Evolutionary conservation across 192 early-diverging fungal species (phyloP).

Genomic region (Pilobolus umbonatus): DNA sequence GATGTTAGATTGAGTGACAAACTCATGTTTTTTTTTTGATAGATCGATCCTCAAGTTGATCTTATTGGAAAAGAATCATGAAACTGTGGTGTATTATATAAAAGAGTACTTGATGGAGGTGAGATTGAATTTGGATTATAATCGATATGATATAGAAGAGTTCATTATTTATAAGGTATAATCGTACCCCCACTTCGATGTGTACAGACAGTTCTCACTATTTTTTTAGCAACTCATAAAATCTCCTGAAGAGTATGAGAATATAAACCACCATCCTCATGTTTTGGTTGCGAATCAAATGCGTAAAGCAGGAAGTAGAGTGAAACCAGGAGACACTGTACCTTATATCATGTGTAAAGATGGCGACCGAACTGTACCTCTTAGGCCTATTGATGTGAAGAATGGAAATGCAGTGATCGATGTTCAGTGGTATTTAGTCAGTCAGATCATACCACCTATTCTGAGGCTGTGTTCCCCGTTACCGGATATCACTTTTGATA

Average conservation of each 20-base stretch:
- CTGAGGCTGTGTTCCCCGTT: constrained; percentile 77
- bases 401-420: constrained; percentile 52
- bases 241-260: constrained; percentile 83
- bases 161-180: constrained; percentile 88
- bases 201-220: not conserved
- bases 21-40: not conserved
- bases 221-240: constrained; percentile 76
- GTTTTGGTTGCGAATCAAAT: constrained; percentile 86
- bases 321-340: constrained; percentile 80
- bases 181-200: not conserved
- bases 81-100: constrained; percentile 69
- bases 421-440: constrained; percentile 87
- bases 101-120: constrained; percentile 70
- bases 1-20: not conserved
- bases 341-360: constrained; percentile 85
- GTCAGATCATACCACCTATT: constrained; percentile 87
- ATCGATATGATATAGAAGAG: constrained; percentile 70
- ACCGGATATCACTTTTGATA: constrained; percentile 70
- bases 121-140: constrained; percentile 62
- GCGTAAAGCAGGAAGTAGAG: constrained; percentile 57
- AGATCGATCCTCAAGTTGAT: constrained; percentile 65
- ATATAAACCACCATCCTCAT: constrained; percentile 83
- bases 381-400: constrained; percentile 77
- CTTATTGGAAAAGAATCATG: constrained; percentile 43
- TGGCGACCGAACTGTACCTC: constrained; percentile 63